Percentiles rank a stretch among this genome's conserved stretches.
Conservation (phyloP, 768 basidiomycete species). For the Mycena pura region DNA sequence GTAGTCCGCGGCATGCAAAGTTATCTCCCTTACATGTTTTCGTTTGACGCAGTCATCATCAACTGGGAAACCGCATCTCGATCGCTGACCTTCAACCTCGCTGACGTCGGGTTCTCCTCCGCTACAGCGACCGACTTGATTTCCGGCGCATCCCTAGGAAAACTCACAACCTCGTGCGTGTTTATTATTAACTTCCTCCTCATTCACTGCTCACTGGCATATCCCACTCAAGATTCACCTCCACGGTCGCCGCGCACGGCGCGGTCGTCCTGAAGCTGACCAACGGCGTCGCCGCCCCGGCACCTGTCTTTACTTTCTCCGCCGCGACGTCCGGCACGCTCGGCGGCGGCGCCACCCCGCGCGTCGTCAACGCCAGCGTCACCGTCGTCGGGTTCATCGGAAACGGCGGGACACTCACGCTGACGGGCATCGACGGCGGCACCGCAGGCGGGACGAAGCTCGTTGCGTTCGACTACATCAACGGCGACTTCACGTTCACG, state of each 20-base stretch:
- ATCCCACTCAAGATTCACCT: conserved; percentile 38
- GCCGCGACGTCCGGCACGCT: conserved; percentile 42
- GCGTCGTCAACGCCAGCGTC: conserved; percentile 42
- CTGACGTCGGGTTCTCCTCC: conserved; percentile 50
- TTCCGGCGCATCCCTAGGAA: conserved; percentile 45
- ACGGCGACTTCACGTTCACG: conserved; percentile 49
- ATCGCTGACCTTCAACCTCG: conserved; percentile 47
- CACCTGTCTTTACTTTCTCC: conserved; percentile 43
- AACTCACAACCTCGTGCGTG: conserved; percentile 43
- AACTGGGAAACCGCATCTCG: conserved; percentile 50
- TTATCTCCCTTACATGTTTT: conserved; percentile 1
- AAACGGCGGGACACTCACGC: conserved; percentile 50
- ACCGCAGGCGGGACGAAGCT: conserved; percentile 49
- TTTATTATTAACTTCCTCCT: neutral
- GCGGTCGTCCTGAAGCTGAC: conserved; percentile 46
- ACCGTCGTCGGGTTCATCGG: conserved; percentile 51
- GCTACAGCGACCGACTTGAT: conserved; percentile 49
- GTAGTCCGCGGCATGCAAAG: conserved; percentile 9
- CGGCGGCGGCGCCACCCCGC: conserved; percentile 44
- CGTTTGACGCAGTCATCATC: conserved; percentile 44
- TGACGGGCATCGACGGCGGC: conserved; percentile 51
- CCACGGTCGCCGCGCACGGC: conserved; percentile 43
- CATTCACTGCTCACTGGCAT: neutral
- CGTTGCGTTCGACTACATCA: conserved; percentile 54
- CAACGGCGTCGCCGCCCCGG: conserved; percentile 30